These are phyloP conservation scores for Rhododendron mucronatum DNA, from an alignment of 148 eudicot genomes.

Conservation along the genomic window DNA sequence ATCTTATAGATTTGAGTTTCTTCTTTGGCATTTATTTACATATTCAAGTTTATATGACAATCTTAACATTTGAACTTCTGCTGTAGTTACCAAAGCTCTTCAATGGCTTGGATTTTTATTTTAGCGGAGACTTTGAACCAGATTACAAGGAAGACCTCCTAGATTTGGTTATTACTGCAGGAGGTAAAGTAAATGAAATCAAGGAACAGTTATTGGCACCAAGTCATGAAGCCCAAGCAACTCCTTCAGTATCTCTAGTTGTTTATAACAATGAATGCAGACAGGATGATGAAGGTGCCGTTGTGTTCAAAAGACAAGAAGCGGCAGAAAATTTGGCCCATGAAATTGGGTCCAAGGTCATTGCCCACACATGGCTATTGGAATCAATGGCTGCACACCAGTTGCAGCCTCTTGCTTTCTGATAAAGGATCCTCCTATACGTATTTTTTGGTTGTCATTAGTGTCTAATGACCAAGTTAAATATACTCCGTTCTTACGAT, in stretches of 20 bases:
- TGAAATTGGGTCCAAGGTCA: constrained; percentile 34
- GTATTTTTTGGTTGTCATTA: neutral
- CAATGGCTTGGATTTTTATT: constrained; percentile 46
- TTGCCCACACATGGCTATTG: constrained; percentile 79
- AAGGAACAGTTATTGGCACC: constrained; percentile 17
- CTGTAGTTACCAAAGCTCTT: constrained; percentile 77
- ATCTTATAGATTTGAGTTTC: neutral
- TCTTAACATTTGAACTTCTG: neutral
- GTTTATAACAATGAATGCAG: constrained; percentile 45
- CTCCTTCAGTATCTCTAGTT: constrained; percentile 22
- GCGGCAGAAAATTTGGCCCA: constrained; percentile 43
- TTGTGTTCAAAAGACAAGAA: constrained; percentile 24
- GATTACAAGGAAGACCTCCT: constrained; percentile 53
- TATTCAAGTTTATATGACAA: neutral
- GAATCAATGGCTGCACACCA: constrained; percentile 66
- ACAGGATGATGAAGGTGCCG: constrained; percentile 13
- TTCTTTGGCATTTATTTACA: neutral
- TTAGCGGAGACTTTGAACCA: constrained; percentile 56
- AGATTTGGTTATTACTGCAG: constrained; percentile 58
- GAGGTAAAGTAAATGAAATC: constrained; percentile 47
- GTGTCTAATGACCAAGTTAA: neutral
- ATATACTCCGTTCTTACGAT: neutral
- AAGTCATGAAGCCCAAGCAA: constrained; percentile 9
- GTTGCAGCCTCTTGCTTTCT: constrained; percentile 15
- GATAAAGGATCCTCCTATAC: neutral